A percentile compares a stretch with the other conserved stretches of the same genome.
Evolutionary conservation across 352 stramenopile species (phyloP).

Genomic region (Pythium grandisporangium): DNA sequence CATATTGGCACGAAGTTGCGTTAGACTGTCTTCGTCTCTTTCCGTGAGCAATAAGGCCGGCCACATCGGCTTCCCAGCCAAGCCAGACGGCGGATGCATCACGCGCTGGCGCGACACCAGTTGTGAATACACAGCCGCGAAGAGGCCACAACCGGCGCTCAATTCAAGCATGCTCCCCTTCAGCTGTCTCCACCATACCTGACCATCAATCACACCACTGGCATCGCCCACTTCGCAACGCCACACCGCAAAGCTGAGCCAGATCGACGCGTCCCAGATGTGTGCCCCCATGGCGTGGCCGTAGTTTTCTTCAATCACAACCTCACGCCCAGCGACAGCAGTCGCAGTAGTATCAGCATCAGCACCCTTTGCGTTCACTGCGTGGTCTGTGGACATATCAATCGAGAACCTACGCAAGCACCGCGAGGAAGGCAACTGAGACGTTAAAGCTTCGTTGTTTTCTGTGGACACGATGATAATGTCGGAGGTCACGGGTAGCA

Average conservation of each 20-base stretch:
- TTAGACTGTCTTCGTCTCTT: no score
- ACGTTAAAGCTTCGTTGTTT: no score
- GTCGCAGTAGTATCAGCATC: no score
- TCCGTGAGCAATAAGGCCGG: conserved; percentile 25
- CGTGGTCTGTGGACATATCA: no score
- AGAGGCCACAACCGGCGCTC: conserved; percentile 36
- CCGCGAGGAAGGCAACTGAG: not conserved
- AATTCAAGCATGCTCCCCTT: conserved; percentile 26
- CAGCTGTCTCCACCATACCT: not conserved
- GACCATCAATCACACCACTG: no score
- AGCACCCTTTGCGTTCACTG: no score
- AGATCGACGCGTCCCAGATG: conserved; percentile 57
- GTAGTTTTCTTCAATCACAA: conserved; percentile 41
- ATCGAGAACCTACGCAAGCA: conserved; percentile 8
- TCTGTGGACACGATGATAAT: conserved; percentile 10
- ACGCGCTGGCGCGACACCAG: not conserved
- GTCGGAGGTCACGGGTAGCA: conserved; percentile 27
- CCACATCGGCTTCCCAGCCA: not conserved
- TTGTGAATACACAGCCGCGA: conserved; percentile 20
- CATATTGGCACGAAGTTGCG: no score
- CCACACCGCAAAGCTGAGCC: conserved; percentile 28
- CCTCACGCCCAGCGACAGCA: not conserved
- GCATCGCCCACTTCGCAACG: not conserved
- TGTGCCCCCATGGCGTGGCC: conserved; percentile 56
- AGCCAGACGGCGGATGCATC: no score